phyloP scores from a whole-genome alignment of 169 alveolate genomes.

The Cryptosporidium sp. region DNA sequence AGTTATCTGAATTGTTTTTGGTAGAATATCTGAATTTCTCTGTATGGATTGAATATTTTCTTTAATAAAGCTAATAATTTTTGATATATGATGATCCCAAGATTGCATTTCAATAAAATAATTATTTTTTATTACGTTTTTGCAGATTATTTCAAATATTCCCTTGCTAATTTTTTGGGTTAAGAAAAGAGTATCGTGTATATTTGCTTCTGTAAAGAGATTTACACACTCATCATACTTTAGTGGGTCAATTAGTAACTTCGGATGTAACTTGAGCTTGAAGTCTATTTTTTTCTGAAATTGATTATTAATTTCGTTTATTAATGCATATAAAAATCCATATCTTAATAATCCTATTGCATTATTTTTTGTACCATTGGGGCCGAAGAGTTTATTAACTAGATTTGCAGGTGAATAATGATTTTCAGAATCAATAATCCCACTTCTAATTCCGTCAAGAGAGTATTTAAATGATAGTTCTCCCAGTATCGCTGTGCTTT shows the following conservation, averaged over 20 bases:
- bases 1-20: too few relatives aligned
- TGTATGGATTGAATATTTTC: not conserved
- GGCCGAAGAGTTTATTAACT: conserved; percentile 28
- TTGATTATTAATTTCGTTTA: conserved; percentile 8
- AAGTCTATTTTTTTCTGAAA: not conserved
- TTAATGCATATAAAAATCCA: conserved; percentile 45
- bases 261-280: not conserved
- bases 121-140: not conserved
- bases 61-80: conserved; percentile 2
- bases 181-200: not conserved
- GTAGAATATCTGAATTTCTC: not conserved
- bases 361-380: not conserved
- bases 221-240: not conserved
- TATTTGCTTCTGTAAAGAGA: conserved; percentile 3
- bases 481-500: conserved; percentile 15
- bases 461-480: conserved; percentile 58
- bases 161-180: not conserved
- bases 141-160: conserved; percentile 36
- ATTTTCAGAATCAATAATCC: not conserved
- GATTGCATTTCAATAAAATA: conserved; percentile 1
- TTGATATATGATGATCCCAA: conserved; percentile 46
- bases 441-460: conserved; percentile 21
- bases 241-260: conserved; percentile 3
- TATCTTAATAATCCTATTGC: conserved; percentile 41
- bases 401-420: not conserved